phyloP scores from a whole-genome alignment of 2,329 filamentous ascomycete species.

The Fusarium liriodendri region DNA sequence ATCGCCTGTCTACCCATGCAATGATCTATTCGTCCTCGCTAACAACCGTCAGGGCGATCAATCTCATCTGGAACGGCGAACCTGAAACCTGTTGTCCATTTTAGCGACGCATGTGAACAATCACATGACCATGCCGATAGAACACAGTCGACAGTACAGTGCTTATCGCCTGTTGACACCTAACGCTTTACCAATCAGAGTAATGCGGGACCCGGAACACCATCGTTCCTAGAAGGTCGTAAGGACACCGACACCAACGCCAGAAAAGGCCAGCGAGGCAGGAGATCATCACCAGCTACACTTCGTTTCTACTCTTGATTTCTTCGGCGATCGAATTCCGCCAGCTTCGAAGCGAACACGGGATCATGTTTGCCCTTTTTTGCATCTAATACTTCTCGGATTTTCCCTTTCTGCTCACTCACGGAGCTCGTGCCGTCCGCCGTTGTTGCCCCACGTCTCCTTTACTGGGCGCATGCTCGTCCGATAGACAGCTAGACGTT shows the following conservation, averaged over 20 bases:
- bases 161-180: not conserved
- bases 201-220: conserved; percentile 40
- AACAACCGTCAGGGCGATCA: not conserved
- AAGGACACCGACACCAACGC: conserved; percentile 21
- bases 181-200: conserved; percentile 39
- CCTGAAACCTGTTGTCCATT: not conserved
- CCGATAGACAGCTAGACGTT: conserved; percentile 38
- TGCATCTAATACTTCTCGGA: conserved; percentile 34
- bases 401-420: conserved; percentile 32
- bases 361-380: conserved; percentile 37
- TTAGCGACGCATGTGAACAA: not conserved
- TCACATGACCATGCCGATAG: conserved; percentile 41
- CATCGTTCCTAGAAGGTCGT: conserved; percentile 39
- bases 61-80: not conserved
- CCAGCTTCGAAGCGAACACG: conserved; percentile 28
- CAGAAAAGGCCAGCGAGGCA: conserved; percentile 48
- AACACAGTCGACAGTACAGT: conserved; percentile 38
- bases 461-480: conserved; percentile 43
- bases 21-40: not conserved
- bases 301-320: conserved; percentile 28
- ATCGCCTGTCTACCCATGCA: not conserved
- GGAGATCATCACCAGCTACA: conserved; percentile 32
- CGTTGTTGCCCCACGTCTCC: conserved; percentile 43
- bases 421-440: conserved; percentile 24
- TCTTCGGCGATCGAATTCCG: conserved; percentile 18